Evolutionary conservation across 495 filamentous ascomycete genomes (phyloP).

Genomic region (Pyronema omphalodes): DNA sequence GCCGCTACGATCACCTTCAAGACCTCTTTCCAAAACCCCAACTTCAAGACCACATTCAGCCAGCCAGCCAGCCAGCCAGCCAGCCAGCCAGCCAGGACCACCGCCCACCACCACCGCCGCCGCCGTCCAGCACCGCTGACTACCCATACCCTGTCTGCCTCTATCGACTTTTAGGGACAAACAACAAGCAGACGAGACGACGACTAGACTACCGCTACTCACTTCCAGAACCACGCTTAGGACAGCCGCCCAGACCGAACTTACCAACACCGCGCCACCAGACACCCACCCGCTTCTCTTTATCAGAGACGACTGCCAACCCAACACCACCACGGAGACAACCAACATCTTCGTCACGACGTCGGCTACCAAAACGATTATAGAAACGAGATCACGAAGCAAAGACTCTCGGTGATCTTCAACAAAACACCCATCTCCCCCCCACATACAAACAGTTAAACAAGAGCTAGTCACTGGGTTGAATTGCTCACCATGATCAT

Average conservation of each 20-base stretch:
- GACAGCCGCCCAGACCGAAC: too few species aligned
- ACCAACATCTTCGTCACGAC: conserved; percentile 1
- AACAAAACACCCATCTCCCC: neutral
- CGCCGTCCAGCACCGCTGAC: too few species aligned
- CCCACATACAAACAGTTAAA: neutral
- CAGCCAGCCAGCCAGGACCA: too few species aligned
- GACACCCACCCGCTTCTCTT: neutral
- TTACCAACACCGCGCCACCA: neutral
- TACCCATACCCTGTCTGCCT: neutral
- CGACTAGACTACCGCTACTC: neutral
- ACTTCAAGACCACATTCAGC: too few species aligned
- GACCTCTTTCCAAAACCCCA: too few species aligned
- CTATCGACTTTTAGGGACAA: neutral
- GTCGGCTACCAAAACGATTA: neutral
- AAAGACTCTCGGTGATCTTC: neutral
- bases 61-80: too few species aligned
- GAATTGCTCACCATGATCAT: conserved; percentile 23
- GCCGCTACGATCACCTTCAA: neutral
- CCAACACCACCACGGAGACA: neutral
- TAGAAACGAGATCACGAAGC: neutral
- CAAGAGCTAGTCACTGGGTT: conserved; percentile 8
- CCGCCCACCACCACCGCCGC: neutral
- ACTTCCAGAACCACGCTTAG: neutral
- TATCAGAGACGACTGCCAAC: conserved; percentile 1
- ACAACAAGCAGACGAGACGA: neutral